These are phyloP conservation scores for Aspergillus ibericus DNA, from an alignment of 2,329 filamentous ascomycete genomes.

Conservation along the genomic window DNA sequence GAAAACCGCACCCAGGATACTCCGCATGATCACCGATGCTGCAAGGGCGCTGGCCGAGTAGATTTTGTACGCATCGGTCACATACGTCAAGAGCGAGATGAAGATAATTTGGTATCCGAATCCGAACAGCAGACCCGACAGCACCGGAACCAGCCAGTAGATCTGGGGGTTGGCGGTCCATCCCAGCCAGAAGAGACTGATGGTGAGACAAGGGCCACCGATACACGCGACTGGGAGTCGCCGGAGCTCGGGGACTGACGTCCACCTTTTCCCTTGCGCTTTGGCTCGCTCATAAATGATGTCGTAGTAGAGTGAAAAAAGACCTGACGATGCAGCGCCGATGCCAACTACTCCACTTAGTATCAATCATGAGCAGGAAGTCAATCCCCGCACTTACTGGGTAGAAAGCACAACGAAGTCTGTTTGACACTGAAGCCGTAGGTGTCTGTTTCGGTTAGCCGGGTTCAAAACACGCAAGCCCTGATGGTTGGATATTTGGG, in stretches of 20 bases:
- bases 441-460: constrained; percentile 37
- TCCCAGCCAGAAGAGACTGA: constrained; percentile 56
- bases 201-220: constrained; percentile 64
- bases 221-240: constrained; percentile 71
- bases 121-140: constrained; percentile 63
- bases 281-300: constrained; percentile 56
- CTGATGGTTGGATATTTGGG: too few species aligned
- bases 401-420: constrained; percentile 67
- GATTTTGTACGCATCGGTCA: constrained; percentile 67
- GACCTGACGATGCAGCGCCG: constrained; percentile 60
- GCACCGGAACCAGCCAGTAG: constrained; percentile 57
- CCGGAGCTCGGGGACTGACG: constrained; percentile 57
- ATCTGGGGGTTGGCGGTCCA: constrained; percentile 55
- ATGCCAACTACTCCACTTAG: constrained; percentile 51
- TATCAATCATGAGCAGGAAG: not conserved
- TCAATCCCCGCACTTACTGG: constrained; percentile 40
- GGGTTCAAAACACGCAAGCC: not conserved
- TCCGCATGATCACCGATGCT: constrained; percentile 52
- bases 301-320: constrained; percentile 68
- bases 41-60: constrained; percentile 61
- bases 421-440: constrained; percentile 66
- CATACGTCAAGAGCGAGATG: constrained; percentile 64
- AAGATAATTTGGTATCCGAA: constrained; percentile 64
- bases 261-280: constrained; percentile 55
- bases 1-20: constrained; percentile 55